phyloP scores from a whole-genome alignment of 2,329 filamentous ascomycete species.

The Fusarium decemcellulare region DNA sequence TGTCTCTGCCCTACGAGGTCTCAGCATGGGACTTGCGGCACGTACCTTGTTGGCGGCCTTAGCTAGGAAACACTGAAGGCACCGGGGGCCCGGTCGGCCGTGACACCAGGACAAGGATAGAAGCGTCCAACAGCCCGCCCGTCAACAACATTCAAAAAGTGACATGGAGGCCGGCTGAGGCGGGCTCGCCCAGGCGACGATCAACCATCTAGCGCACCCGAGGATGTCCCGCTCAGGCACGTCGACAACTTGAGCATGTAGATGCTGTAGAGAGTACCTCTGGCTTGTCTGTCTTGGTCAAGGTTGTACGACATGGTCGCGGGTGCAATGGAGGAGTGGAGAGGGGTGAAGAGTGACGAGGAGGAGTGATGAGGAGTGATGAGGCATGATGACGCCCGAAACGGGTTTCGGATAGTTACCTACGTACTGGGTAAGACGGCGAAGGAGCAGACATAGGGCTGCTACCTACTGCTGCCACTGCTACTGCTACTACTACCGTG shows the following conservation, averaged over 20 bases:
- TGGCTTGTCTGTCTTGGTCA: slow-evolving; percentile 1
- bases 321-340: neutral
- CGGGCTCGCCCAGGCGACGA: slow-evolving; percentile 13
- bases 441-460: slow-evolving; percentile 18
- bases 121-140: neutral
- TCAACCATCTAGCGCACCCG: slow-evolving; percentile 27
- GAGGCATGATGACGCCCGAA: slow-evolving; percentile 14
- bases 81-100: slow-evolving; percentile 2
- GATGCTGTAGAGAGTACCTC: slow-evolving; percentile 17
- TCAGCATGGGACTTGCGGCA: neutral
- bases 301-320: slow-evolving; percentile 6
- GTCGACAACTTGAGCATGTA: slow-evolving; percentile 3
- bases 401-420: neutral
- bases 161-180: neutral
- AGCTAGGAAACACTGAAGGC: neutral
- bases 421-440: slow-evolving; percentile 19
- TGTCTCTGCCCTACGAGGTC: slow-evolving; percentile 26
- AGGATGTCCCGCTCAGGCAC: slow-evolving; percentile 17
- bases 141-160: slow-evolving; percentile 1
- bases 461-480: slow-evolving; percentile 21
- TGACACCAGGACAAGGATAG: neutral
- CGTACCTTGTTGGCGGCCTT: neutral
- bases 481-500: slow-evolving; percentile 31
- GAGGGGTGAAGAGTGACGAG: neutral
- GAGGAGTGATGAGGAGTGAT: slow-evolving; percentile 5